Percentiles rank a stretch among this genome's conserved stretches.
These are phyloP conservation scores for Diplocarpon rosae DNA, from an alignment of 2,329 filamentous ascomycete species.

Conservation along the genomic window DNA sequence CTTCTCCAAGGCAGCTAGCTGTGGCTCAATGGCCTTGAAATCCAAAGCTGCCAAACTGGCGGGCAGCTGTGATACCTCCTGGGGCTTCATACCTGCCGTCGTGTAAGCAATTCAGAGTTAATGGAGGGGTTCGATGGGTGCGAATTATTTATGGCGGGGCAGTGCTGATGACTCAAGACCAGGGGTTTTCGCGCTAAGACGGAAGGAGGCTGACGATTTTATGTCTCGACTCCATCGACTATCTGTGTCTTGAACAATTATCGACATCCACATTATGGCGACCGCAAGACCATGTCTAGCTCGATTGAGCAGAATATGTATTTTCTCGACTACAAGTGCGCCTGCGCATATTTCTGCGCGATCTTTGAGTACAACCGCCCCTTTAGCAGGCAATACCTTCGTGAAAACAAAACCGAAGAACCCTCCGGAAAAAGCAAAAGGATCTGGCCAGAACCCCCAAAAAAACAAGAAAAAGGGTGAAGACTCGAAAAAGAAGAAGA, in stretches of 20 bases:
- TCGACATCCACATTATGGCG: slow-evolving; percentile 18
- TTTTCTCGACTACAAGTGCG: slow-evolving; percentile 12
- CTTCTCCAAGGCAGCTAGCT: slow-evolving; percentile 69
- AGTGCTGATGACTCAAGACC: neutral
- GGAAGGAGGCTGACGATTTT: slow-evolving; percentile 4
- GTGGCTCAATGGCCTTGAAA: slow-evolving; percentile 71
- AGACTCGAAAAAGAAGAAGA: slow-evolving; percentile 22
- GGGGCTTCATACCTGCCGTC: slow-evolving; percentile 40
- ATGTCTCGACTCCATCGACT: slow-evolving; percentile 4
- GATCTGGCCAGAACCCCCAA: slow-evolving; percentile 12
- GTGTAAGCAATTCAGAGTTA: neutral
- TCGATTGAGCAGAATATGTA: slow-evolving; percentile 26
- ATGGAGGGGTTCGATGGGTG: slow-evolving; percentile 9
- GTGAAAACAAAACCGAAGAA: slow-evolving; percentile 17
- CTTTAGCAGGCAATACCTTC: slow-evolving; percentile 8
- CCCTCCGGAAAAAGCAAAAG: slow-evolving; percentile 8
- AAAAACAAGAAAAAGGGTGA: slow-evolving; percentile 26
- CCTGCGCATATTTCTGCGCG: slow-evolving; percentile 6
- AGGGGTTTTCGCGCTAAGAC: slow-evolving; percentile 6
- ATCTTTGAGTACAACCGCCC: slow-evolving; percentile 18
- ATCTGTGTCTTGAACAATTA: neutral
- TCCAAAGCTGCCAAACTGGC: slow-evolving; percentile 47
- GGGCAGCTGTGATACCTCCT: slow-evolving; percentile 42
- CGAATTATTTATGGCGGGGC: slow-evolving; percentile 11
- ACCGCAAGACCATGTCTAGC: slow-evolving; percentile 23